These are phyloP conservation scores for Craterostigma plantagineum DNA, from an alignment of 257 asterid genomes.

Conservation along the genomic window DNA sequence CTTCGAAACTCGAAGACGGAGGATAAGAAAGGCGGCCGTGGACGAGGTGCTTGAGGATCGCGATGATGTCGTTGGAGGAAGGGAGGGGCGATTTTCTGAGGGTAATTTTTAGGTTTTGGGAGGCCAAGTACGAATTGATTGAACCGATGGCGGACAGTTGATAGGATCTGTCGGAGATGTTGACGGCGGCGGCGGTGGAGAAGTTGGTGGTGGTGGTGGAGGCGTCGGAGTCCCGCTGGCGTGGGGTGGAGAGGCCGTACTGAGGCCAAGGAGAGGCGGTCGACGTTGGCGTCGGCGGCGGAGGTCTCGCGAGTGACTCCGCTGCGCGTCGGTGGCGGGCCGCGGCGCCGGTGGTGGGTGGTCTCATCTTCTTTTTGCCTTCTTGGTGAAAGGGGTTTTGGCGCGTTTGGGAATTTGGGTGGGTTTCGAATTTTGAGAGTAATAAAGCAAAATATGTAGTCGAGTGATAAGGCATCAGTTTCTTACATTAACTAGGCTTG, in stretches of 20 bases:
- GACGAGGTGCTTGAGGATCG: constrained; percentile 57
- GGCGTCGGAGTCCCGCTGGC: constrained; percentile 72
- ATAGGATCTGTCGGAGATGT: constrained; percentile 40
- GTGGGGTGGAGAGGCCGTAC: constrained; percentile 21
- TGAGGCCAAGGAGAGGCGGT: constrained; percentile 42
- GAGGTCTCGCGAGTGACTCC: constrained; percentile 40
- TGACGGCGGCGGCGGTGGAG: constrained; percentile 24
- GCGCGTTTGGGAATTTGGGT: no score
- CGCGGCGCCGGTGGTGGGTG: constrained; percentile 8
- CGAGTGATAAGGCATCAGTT: no score
- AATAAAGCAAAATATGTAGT: no score
- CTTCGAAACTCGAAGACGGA: constrained; percentile 29
- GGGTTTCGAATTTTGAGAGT: no score
- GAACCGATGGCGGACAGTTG: constrained; percentile 45
- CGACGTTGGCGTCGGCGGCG: constrained; percentile 59
- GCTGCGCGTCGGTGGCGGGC: constrained; percentile 41
- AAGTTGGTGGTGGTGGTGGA: constrained; percentile 44
- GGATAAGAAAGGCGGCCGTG: constrained; percentile 32
- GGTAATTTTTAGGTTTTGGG: constrained; percentile 31
- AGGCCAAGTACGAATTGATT: constrained; percentile 45
- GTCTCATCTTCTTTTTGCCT: no score
- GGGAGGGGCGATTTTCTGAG: constrained; percentile 53
- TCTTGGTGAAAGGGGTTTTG: no score
- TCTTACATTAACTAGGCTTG: no score
- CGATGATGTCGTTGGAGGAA: constrained; percentile 55